These are phyloP conservation scores for Sordariomycetes sp. DNA, from an alignment of 2,329 filamentous ascomycete genomes.

Conservation along the genomic window DNA sequence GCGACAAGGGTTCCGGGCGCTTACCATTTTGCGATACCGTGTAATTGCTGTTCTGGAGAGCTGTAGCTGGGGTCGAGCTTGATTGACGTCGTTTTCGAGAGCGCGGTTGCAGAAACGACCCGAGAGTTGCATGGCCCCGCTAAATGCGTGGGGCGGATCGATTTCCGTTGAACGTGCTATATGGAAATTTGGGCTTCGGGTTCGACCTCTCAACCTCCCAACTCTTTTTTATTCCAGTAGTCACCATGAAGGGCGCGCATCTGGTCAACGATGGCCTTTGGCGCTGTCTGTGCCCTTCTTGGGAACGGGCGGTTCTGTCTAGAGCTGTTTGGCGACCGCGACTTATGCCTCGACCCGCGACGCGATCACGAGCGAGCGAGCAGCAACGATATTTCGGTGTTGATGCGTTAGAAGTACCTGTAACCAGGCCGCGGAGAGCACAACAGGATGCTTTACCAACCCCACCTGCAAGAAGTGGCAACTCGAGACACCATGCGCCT, in stretches of 20 bases:
- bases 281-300: conserved; percentile 50
- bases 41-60: conserved; percentile 1
- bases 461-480: no score
- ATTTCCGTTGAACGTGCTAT: no score
- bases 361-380: background rate
- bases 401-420: no score
- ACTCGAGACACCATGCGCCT: background rate
- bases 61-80: no score
- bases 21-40: conserved; percentile 14
- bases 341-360: background rate
- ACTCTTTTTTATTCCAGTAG: background rate
- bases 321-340: background rate
- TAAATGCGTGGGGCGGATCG: no score
- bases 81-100: no score
- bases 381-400: no score
- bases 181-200: no score
- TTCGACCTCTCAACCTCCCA: no score
- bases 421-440: no score
- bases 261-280: conserved; percentile 44
- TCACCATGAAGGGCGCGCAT: conserved; percentile 1
- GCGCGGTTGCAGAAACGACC: conserved; percentile 3
- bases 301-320: conserved; percentile 20
- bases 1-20: no score
- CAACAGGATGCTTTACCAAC: no score
- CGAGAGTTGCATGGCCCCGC: conserved; percentile 15